Percentiles rank a stretch among this genome's conserved stretches.
Conservation (phyloP, 495 filamentous ascomycete species). For the Aspergillus avenaceus region DNA sequence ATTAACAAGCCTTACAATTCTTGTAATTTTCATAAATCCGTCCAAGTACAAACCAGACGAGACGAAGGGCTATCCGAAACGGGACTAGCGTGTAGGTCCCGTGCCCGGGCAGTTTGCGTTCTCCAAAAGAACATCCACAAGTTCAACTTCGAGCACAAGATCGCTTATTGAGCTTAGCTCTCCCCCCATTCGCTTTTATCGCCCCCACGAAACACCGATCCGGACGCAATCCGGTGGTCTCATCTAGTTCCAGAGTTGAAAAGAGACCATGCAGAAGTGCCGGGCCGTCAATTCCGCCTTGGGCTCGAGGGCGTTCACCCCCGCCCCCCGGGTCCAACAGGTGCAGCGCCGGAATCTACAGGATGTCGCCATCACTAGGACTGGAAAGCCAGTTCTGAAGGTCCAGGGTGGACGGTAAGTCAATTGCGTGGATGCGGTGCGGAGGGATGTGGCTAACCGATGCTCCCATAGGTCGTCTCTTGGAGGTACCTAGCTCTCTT, state of each 20-base stretch:
- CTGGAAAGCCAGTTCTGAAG: constrained; percentile 81
- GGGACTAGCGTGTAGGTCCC: constrained; percentile 39
- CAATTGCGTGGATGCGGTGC: constrained; percentile 15
- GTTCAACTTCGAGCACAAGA: constrained; percentile 27
- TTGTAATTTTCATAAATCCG: not conserved
- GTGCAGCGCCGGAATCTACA: constrained; percentile 56
- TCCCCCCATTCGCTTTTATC: constrained; percentile 23
- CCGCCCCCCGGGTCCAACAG: constrained; percentile 39
- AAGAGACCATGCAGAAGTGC: constrained; percentile 51
- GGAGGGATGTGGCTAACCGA: constrained; percentile 20
- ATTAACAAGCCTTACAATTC: not conserved
- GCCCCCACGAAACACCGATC: constrained; percentile 4
- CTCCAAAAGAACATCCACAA: constrained; percentile 24
- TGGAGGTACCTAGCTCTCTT: constrained; percentile 60
- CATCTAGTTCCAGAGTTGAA: constrained; percentile 22
- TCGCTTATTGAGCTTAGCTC: constrained; percentile 28
- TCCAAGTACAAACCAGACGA: not conserved
- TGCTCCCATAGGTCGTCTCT: constrained; percentile 61
- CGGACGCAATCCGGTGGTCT: constrained; percentile 26
- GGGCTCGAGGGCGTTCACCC: constrained; percentile 39
- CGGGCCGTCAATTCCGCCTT: constrained; percentile 43
- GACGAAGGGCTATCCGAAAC: constrained; percentile 22
- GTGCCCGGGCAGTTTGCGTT: constrained; percentile 33
- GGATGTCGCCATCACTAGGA: constrained; percentile 80
- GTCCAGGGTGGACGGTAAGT: constrained; percentile 77